phyloP scores from a whole-genome alignment of 1,139 yeast genomes.

The Geotrichum restrictum region DNA sequence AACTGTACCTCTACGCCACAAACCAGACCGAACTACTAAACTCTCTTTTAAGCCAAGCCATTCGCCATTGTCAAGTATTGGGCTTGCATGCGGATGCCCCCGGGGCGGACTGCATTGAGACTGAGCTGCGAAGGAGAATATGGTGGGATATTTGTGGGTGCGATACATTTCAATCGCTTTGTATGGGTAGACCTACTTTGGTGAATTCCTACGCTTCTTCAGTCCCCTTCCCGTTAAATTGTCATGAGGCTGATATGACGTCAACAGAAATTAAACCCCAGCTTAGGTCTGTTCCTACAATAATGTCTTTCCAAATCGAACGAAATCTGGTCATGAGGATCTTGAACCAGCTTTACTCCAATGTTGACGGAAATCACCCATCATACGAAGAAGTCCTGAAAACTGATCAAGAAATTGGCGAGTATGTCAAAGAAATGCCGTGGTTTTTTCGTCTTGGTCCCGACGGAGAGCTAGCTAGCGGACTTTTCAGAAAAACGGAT shows the following conservation, averaged over 20 bases:
- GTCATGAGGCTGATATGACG: conserved; percentile 33
- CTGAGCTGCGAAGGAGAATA: conserved; percentile 36
- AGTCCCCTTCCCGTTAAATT: conserved; percentile 36
- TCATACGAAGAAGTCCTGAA: conserved; percentile 29
- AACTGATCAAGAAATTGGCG: conserved; percentile 31
- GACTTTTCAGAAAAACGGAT: no score
- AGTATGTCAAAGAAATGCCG: conserved; percentile 24
- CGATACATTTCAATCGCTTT: conserved; percentile 35
- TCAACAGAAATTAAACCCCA: conserved; percentile 23
- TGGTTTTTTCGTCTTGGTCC: conserved; percentile 29
- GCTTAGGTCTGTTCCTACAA: conserved; percentile 30
- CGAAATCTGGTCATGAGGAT: conserved; percentile 33
- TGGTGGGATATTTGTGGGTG: conserved; percentile 41
- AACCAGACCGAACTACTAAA: conserved; percentile 34
- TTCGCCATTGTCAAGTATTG: conserved; percentile 32
- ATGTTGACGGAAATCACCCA: conserved; percentile 12
- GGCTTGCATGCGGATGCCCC: conserved; percentile 31
- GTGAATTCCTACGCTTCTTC: conserved; percentile 31
- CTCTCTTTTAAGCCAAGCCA: conserved; percentile 30
- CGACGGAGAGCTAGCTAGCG: neutral
- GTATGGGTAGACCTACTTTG: conserved; percentile 33
- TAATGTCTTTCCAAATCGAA: conserved; percentile 33
- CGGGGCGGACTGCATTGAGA: conserved; percentile 30
- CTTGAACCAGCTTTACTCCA: conserved; percentile 30
- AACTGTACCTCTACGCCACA: conserved; percentile 35